These are phyloP conservation scores for Halophytophthora polymorphica DNA, from an alignment of 352 stramenopile species.

Conservation along the genomic window DNA sequence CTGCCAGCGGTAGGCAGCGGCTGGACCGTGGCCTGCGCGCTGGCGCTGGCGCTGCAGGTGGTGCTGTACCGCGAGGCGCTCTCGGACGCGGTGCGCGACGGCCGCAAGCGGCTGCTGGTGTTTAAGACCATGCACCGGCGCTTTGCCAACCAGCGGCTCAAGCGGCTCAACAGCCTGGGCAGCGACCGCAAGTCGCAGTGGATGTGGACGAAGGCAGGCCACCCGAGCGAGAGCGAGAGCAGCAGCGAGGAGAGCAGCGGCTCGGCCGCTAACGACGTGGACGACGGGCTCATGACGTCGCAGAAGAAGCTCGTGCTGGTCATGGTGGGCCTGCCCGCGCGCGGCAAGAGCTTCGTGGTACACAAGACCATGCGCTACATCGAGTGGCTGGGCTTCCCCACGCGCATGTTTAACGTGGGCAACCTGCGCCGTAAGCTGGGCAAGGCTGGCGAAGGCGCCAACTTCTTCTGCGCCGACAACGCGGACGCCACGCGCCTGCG, in stretches of 20 bases:
- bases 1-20: conserved; percentile 9
- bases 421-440: conserved; percentile 86
- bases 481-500: conserved; percentile 71
- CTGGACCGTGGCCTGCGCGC: conserved; percentile 27
- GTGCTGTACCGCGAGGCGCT: conserved; percentile 56
- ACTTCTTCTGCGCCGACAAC: conserved; percentile 93
- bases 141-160: conserved; percentile 70
- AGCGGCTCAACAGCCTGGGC: conserved; percentile 60
- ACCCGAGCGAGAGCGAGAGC: conserved; percentile 24
- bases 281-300: conserved; percentile 61
- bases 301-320: conserved; percentile 91
- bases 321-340: conserved; percentile 92
- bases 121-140: conserved; percentile 72
- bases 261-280: conserved; percentile 17
- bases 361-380: conserved; percentile 92
- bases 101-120: conserved; percentile 57
- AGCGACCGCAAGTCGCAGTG: conserved; percentile 68
- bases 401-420: conserved; percentile 95
- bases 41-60: conserved; percentile 38
- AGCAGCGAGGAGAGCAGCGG: conserved; percentile 31
- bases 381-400: conserved; percentile 89
- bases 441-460: conserved; percentile 63
- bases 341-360: conserved; percentile 95
- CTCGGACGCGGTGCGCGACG: conserved; percentile 31
- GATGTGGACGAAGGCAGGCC: conserved; percentile 60